Base-by-base conservation (phyloP, 139 green algal genomes). In the Picochlorum sp. region DNA sequence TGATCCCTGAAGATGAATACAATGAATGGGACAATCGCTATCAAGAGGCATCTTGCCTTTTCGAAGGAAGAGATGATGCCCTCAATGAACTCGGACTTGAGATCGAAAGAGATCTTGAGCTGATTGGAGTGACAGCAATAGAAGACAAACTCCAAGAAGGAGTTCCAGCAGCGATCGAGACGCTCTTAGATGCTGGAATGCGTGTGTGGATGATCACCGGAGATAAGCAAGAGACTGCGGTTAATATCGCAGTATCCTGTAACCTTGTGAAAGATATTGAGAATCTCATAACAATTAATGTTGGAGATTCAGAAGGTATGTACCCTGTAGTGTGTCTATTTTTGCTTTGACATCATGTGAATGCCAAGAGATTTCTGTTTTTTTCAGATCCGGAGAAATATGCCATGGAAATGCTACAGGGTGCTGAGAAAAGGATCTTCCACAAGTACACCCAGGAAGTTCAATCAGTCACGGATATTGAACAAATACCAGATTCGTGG, bases 61-160 rank as follows among this genome's bases (percentile, higher is more conserved):
- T 83, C 59, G 65, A 84, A 44, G 78, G 75, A 28, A 72, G 87
- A 6, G 86, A 94, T 54, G 71, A 79, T 63, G 64, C 70, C 21
- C 31, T 94, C 37, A 78, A 85, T 23, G 49, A 62, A 11, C 54
- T 82, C 31, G 70, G 64, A 6, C 54, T 80, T 62, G 72, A 85
- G 49, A 83, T 92, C 30, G 88, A 95, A 75, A 31, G 58, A 7
- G 72, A 89, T 47, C 77, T 95, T 62, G 81, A 92, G 67, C 80
- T 97, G 20, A 78, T 97, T 60, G 92, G 92, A 28, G 88, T 88
- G 52, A 98, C 91, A 15, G 93, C 93, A 45, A 98, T 98, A 59
- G 93, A 98, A 78, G 93, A 98, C 80, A 97, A 98, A 83, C 86
- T 98, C 66, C 77, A 74, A 75, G 75, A 62, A 28, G 93, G 94